Evolutionary conservation across 768 basidiomycete genomes (phyloP), one percentile per base, ranked within the genome.

Genomic region (Chalciporus chontae): DNA sequence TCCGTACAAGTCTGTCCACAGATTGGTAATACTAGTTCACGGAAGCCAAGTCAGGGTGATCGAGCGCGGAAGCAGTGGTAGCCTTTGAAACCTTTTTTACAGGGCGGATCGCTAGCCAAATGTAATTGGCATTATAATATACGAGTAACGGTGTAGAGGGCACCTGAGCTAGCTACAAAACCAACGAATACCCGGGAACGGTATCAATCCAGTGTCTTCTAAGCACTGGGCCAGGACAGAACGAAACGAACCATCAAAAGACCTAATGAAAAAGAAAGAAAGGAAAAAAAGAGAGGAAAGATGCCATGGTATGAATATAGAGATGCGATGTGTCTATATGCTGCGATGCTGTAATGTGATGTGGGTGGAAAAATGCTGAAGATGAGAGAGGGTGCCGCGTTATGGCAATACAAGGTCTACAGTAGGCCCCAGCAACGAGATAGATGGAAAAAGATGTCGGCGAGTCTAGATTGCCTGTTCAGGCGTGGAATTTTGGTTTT

Each of bases 401-500:
- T 43, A 47, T 31, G 52, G 45, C 43, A 40, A 50, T 47, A 45
- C 55, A 50, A 62, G 38, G 45, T 65, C 63, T 69, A 62, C 60
- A 53, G 42, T 48, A 40, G 37, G 51, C 51, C 59, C 58, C 45
- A 53, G 54, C 41, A 47, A 32, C 18, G 52, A 41, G 41, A 57
- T 41, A 38, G 36, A 44, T 31, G 39, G 24, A 24, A 21, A 43
- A 46, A 42, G 13, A 45, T 44, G 38, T 27, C n/a, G 44, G 29
- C 48, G 24, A 36, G 24, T 52, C 45, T 54, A 52, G 43, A 51
- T 39, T 23, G 31, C 44, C 40, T 31, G 41, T 43, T 56, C 55
- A 68, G 37, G 68, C 64, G n/a, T 64, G 55, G 18, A 70, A 68
- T 70, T 68, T 68, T 63, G 69, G 40, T 61, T 68, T 70, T 52